Conservation (phyloP, 176 grass and related monocot species). For the Oryza glaberrima region DNA sequence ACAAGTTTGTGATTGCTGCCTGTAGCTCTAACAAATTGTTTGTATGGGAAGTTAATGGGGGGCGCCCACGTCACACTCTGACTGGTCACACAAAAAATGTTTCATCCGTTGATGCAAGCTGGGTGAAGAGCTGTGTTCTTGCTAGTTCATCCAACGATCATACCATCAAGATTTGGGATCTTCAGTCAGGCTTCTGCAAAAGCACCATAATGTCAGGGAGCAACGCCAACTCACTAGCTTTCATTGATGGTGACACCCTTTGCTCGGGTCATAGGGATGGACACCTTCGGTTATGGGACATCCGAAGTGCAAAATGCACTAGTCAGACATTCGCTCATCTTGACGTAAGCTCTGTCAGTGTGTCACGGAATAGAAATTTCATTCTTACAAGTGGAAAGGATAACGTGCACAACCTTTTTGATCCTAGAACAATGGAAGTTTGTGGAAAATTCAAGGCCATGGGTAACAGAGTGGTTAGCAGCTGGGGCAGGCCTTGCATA, state of each 20-base stretch:
- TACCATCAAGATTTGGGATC: constrained; percentile 99
- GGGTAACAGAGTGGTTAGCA: constrained; percentile 59
- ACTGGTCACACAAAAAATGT: constrained; percentile 92
- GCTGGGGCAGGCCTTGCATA: constrained; percentile 79
- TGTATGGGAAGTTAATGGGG: constrained; percentile 84
- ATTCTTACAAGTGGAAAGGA: constrained; percentile 92
- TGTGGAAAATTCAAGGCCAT: constrained; percentile 73
- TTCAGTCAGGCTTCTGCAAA: constrained; percentile 83
- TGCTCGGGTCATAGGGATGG: constrained; percentile 99
- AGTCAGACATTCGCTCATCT: constrained; percentile 74
- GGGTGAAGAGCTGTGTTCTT: constrained; percentile 60
- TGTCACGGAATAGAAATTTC: constrained; percentile 70
- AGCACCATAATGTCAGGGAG: constrained; percentile 90
- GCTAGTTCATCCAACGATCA: constrained; percentile 82
- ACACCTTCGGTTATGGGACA: constrained; percentile 78
- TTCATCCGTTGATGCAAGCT: constrained; percentile 81
- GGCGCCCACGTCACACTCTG: constrained; percentile 77
- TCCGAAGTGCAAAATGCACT: constrained; percentile 64
- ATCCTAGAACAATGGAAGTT: constrained; percentile 85
- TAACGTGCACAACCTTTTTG: constrained; percentile 86
- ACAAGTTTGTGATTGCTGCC: constrained; percentile 84
- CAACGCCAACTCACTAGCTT: constrained; percentile 86
- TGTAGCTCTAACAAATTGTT: constrained; percentile 98
- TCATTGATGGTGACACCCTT: constrained; percentile 75
- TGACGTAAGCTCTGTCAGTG: constrained; percentile 77